These are phyloP conservation scores for Margaritispora aquatica DNA, from an alignment of 495 filamentous ascomycete species.

Conservation along the genomic window DNA sequence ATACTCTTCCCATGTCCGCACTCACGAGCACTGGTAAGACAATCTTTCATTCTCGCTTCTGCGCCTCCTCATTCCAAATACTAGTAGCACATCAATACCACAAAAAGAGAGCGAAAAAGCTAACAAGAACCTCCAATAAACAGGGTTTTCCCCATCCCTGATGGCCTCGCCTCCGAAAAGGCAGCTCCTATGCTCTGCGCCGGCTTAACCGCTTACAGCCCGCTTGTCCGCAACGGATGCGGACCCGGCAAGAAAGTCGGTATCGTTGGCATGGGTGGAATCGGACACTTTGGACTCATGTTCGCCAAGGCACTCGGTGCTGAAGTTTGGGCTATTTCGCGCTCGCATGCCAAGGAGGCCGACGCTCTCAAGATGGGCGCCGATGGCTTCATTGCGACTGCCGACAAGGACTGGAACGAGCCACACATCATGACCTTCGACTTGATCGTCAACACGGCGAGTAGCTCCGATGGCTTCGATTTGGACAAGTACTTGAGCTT, in stretches of 20 bases:
- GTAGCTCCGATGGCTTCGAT: slow-evolving; percentile 43
- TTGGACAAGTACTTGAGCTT: slow-evolving; percentile 66
- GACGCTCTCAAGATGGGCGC: slow-evolving; percentile 65
- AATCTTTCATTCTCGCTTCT: no score
- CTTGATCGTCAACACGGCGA: slow-evolving; percentile 55
- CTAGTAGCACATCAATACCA: no score
- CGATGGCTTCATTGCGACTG: slow-evolving; percentile 65
- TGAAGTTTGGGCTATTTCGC: slow-evolving; percentile 65
- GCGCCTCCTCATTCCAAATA: no score
- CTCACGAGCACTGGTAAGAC: slow-evolving; percentile 47
- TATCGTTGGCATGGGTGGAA: slow-evolving; percentile 64
- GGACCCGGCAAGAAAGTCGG: slow-evolving; percentile 78
- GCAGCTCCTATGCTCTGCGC: slow-evolving; percentile 90
- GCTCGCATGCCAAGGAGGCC: slow-evolving; percentile 59
- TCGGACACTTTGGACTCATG: slow-evolving; percentile 67
- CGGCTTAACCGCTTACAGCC: slow-evolving; percentile 74
- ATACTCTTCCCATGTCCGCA: slow-evolving; percentile 47
- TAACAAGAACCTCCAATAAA: slow-evolving; percentile 15
- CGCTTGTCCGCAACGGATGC: slow-evolving; percentile 66
- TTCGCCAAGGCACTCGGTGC: slow-evolving; percentile 68
- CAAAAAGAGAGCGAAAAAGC: neutral
- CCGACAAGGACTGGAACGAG: slow-evolving; percentile 59
- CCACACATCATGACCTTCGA: slow-evolving; percentile 49
- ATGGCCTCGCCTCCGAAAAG: slow-evolving; percentile 53
- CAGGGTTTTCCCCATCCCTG: slow-evolving; percentile 69